phyloP scores from a whole-genome alignment of 192 early-diverging fungal species.

The Dispira parvispora region DNA sequence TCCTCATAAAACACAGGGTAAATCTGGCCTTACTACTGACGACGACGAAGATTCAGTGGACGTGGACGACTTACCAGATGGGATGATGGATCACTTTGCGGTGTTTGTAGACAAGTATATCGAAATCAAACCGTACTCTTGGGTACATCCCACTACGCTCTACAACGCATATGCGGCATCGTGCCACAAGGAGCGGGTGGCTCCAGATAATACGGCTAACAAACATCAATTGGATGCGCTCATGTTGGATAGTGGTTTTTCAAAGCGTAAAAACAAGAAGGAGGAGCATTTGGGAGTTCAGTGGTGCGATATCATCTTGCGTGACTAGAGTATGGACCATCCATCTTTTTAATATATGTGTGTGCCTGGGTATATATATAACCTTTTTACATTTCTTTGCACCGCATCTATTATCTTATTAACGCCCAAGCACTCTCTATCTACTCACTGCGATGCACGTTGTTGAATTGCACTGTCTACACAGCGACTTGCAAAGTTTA shows the following conservation, averaged over 20 bases:
- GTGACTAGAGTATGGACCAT: no score
- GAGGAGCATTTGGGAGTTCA: neutral
- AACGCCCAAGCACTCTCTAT: no score
- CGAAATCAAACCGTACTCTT: conserved; percentile 7
- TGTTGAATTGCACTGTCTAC: no score
- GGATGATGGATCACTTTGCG: neutral
- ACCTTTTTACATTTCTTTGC: no score
- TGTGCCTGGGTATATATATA: no score
- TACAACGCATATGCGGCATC: conserved; percentile 8
- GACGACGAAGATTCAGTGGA: neutral
- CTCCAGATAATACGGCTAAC: neutral
- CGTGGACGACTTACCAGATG: neutral
- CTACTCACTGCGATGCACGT: no score
- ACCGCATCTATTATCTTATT: no score
- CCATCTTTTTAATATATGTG: no score
- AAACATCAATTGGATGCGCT: neutral
- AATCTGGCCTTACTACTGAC: neutral
- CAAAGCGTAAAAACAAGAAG: neutral
- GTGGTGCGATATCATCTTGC: conserved; percentile 6
- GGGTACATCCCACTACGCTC: conserved; percentile 1
- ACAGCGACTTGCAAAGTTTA: no score
- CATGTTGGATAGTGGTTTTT: conserved; percentile 2
- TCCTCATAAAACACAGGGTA: no score
- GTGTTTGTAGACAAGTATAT: conserved; percentile 4
- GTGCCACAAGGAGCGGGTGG: neutral